Percentiles rank a stretch among this genome's conserved stretches.
These are phyloP conservation scores for Nannizziopsis barbatae DNA, from an alignment of 2,329 filamentous ascomycete genomes.

Conservation along the genomic window DNA sequence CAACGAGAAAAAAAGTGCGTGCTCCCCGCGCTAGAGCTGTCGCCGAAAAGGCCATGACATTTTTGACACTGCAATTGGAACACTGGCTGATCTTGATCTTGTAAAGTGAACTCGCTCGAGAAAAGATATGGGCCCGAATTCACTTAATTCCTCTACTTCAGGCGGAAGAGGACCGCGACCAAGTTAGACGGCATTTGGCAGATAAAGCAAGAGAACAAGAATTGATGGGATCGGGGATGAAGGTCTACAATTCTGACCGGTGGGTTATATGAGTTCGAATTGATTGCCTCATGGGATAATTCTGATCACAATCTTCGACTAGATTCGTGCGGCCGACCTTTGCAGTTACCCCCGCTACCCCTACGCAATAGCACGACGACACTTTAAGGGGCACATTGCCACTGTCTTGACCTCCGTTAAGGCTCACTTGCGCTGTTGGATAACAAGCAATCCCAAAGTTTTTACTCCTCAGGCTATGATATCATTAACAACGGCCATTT, in stretches of 20 bases:
- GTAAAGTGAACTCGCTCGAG: slow-evolving; percentile 74
- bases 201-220: slow-evolving; percentile 85
- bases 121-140: slow-evolving; percentile 98
- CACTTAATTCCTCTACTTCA: slow-evolving; percentile 87
- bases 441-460: too few relatives aligned
- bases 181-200: slow-evolving; percentile 74
- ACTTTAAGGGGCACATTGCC: background rate
- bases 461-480: too few relatives aligned
- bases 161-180: slow-evolving; percentile 92
- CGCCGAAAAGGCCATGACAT: too few relatives aligned
- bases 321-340: slow-evolving; percentile 77
- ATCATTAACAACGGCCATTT: too few relatives aligned
- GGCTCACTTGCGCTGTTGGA: too few relatives aligned
- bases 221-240: slow-evolving; percentile 69
- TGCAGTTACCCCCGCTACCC: slow-evolving; percentile 55
- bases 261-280: slow-evolving; percentile 37
- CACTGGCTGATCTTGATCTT: background rate
- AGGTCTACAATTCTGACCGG: slow-evolving; percentile 82
- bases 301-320: slow-evolving; percentile 13
- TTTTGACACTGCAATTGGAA: background rate
- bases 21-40: background rate
- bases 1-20: slow-evolving; percentile 84
- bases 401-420: background rate
- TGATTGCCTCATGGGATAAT: background rate
- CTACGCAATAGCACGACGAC: slow-evolving; percentile 43